These are phyloP conservation scores for Penicillium sp. DNA, from an alignment of 2,329 filamentous ascomycete species.

Conservation along the genomic window DNA sequence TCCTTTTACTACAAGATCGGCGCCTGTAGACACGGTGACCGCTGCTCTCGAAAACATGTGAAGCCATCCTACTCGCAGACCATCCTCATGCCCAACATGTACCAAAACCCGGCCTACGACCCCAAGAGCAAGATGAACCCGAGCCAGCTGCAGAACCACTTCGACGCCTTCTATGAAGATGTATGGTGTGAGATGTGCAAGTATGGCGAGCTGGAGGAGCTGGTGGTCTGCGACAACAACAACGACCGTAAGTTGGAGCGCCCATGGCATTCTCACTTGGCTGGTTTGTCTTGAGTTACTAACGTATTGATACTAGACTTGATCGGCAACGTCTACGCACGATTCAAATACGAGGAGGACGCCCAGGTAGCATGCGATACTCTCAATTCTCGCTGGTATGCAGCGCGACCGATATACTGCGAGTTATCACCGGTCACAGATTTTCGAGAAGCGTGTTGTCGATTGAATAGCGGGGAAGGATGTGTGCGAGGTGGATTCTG, in stretches of 20 bases:
- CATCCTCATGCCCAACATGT: conserved; percentile 95
- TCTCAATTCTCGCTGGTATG: conserved; percentile 94
- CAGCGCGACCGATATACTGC: conserved; percentile 94
- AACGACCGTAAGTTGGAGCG: conserved; percentile 71
- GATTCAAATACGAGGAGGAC: conserved; percentile 99
- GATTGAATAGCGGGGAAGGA: conserved; percentile 88
- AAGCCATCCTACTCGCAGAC: conserved; percentile 98
- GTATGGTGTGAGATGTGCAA: conserved; percentile 99
- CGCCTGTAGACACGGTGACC: conserved; percentile 95
- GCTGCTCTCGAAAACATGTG: conserved; percentile 97
- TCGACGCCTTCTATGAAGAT: conserved; percentile 99
- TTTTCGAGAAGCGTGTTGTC: conserved; percentile 94
- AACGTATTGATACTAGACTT: conserved; percentile 55
- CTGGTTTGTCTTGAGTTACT: conserved; percentile 7
- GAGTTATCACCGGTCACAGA: conserved; percentile 95
- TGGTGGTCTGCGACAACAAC: conserved; percentile 99
- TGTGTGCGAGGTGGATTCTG: conserved; percentile 96
- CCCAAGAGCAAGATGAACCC: conserved; percentile 95
- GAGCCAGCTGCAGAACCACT: conserved; percentile 95
- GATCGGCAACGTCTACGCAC: conserved; percentile 97
- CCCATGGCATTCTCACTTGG: too few species aligned
- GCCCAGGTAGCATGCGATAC: conserved; percentile 91
- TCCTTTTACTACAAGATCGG: conserved; percentile 99
- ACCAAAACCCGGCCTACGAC: conserved; percentile 98
- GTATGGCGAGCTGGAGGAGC: conserved; percentile 93